A percentile compares a stretch with the other conserved stretches of the same genome.
phyloP scores from a whole-genome alignment of 192 early-diverging fungal genomes.

The Borealophlyctis nickersoniae region DNA sequence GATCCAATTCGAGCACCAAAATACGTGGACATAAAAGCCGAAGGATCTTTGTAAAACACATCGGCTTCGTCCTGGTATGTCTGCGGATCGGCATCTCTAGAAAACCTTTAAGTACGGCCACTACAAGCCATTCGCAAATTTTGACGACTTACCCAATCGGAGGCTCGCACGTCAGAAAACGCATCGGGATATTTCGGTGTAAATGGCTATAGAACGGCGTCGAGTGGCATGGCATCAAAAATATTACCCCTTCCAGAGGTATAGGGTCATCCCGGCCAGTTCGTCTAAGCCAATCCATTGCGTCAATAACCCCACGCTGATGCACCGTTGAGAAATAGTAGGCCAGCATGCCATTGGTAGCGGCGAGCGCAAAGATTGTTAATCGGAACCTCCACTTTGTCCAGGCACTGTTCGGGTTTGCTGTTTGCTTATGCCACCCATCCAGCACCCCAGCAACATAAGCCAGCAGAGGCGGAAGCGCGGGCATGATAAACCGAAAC shows the following conservation, averaged over 20 bases:
- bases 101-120: too few species aligned
- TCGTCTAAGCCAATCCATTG: conserved; percentile 67
- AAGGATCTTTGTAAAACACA: conserved; percentile 72
- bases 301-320: conserved; percentile 91
- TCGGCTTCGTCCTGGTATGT: conserved; percentile 71
- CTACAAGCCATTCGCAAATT: too few species aligned
- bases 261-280: conserved; percentile 26
- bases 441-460: conserved; percentile 13
- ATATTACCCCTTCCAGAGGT: conserved; percentile 49
- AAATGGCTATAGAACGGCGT: conserved; percentile 89
- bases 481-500: conserved; percentile 88
- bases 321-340: conserved; percentile 76
- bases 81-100: conserved; percentile 9
- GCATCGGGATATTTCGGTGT: conserved; percentile 66
- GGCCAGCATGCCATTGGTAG: conserved; percentile 65
- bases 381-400: conserved; percentile 12
- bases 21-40: conserved; percentile 47
- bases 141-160: conserved; percentile 58
- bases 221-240: conserved; percentile 97
- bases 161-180: conserved; percentile 91
- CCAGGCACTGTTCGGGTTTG: neutral
- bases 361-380: conserved; percentile 44
- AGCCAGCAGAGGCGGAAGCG: conserved; percentile 56
- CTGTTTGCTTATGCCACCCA: neutral
- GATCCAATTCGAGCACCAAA: conserved; percentile 20